phyloP scores from a whole-genome alignment of 805 yeast genomes.

The Yarrowia sp. region DNA sequence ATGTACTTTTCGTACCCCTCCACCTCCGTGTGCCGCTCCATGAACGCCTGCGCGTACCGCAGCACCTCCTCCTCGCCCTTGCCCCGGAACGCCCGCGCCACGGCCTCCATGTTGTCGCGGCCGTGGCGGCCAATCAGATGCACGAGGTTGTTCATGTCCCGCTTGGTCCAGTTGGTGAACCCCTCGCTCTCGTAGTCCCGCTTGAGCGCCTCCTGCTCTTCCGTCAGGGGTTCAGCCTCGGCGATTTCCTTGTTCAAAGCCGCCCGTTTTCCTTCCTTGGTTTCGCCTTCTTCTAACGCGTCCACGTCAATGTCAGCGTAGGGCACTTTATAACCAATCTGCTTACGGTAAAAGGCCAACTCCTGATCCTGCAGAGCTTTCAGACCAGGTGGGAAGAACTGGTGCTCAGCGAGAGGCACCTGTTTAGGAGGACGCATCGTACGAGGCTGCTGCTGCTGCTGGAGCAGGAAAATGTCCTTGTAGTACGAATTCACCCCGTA shows the following conservation, averaged over 20 bases:
- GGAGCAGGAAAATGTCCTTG: slow-evolving; percentile 66
- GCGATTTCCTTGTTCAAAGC: slow-evolving; percentile 76
- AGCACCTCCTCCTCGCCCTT: slow-evolving; percentile 81
- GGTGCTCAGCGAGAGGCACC: slow-evolving; percentile 84
- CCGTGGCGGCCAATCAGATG: slow-evolving; percentile 79
- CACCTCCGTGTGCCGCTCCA: slow-evolving; percentile 77
- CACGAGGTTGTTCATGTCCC: slow-evolving; percentile 86
- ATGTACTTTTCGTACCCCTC: slow-evolving; percentile 90
- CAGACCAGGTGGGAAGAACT: slow-evolving; percentile 81
- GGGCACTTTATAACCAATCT: slow-evolving; percentile 68
- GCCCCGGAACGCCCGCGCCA: slow-evolving; percentile 80
- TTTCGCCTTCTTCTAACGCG: slow-evolving; percentile 53
- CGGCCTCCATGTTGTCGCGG: slow-evolving; percentile 70
- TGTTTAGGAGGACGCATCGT: slow-evolving; percentile 80
- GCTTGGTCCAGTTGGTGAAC: slow-evolving; percentile 80
- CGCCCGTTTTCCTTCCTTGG: slow-evolving; percentile 57
- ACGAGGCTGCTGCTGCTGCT: slow-evolving; percentile 55
- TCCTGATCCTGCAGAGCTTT: slow-evolving; percentile 82
- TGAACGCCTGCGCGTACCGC: slow-evolving; percentile 78
- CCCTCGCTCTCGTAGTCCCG: slow-evolving; percentile 72
- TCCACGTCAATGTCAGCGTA: slow-evolving; percentile 63
- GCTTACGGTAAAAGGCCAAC: slow-evolving; percentile 74
- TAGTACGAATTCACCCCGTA: slow-evolving; percentile 88
- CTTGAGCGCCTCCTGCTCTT: slow-evolving; percentile 70
- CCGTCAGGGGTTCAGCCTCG: slow-evolving; percentile 80